Evolutionary conservation across 331 rosid genomes (phyloP), one percentile per base, ranked within the genome.

Genomic region (Acacia concinna): DNA sequence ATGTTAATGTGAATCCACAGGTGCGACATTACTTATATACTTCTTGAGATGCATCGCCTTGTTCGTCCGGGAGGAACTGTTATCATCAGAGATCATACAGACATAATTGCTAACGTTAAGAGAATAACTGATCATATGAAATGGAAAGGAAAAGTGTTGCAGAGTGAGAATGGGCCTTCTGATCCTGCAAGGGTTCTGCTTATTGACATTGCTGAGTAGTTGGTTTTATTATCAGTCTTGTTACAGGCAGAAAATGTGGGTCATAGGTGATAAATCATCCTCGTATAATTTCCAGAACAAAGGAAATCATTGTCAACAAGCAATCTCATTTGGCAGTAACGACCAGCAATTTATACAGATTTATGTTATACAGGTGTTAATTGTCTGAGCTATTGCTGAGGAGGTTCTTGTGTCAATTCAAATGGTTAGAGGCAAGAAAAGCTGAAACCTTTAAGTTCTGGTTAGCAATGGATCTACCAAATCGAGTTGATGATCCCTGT

Each of bases 41-140:
- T 86, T 64, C 30, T 89, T 18, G 89, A 89, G 89, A 83, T 89
- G 87, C 71, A 89, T 68, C 68, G 92, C 40, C 83, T 89, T 81
- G 65, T 86, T 78, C 83, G 92, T 57, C 92, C 89, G 0, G 60
- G 38, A 12, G 92, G 92, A 83, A 69, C 86, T 46, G 84, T 84
- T 37, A 80, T 89, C 51, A 79, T 89, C 49, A 82, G 92, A 83
- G 92, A 89, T 57, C 20, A 73, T 0, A 52, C 21, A 47, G 76
- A 86, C 71, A 68, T 78, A 35, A 73, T 86, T 78, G 23, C 62
- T 6, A 86, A 76, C 85, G 90, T 89, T 18, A 86, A 84, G 66
- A 73, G 69, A 68, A 80, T 84, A 34, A 82, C 78, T 35, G 83
- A 82, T 77, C 47, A 44, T 74, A 81, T 86, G 49, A 76, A 79